Percentiles rank a stretch among this genome's conserved stretches.
Conservation (phyloP, 78 protist genomes). For the Corallochytrium limacisporum region DNA sequence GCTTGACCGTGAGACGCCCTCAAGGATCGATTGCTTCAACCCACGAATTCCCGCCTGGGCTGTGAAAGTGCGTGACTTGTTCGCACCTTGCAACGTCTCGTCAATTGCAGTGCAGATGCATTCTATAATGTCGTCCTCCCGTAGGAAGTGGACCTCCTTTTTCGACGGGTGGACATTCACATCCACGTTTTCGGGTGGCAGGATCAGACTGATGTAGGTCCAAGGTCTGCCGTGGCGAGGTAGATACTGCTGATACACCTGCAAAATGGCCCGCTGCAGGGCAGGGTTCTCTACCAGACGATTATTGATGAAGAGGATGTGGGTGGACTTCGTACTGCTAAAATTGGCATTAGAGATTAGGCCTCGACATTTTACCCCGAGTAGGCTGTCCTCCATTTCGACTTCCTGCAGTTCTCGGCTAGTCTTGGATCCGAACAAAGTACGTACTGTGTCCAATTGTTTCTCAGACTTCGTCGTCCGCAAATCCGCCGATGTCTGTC, state of each 20-base stretch:
- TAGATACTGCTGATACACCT: conserved; percentile 46
- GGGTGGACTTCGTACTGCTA: conserved; percentile 19
- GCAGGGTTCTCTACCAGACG: conserved; percentile 72
- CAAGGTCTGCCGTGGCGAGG: conserved; percentile 66
- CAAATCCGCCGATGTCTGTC: neutral
- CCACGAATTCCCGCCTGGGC: neutral
- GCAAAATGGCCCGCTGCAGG: conserved; percentile 42
- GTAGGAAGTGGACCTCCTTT: conserved; percentile 55
- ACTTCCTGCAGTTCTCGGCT: neutral
- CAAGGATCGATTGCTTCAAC: neutral
- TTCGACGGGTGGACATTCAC: conserved; percentile 98
- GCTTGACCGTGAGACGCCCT: neutral
- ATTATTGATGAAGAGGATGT: conserved; percentile 75
- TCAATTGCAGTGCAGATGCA: neutral
- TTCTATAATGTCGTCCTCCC: conserved; percentile 34
- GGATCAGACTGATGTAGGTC: conserved; percentile 44
- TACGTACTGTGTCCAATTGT: neutral
- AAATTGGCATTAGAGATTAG: conserved; percentile 55
- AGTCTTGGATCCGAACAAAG: too few species aligned
- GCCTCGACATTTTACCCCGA: conserved; percentile 29
- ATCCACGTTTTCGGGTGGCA: conserved; percentile 68
- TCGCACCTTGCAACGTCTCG: neutral
- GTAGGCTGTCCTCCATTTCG: neutral
- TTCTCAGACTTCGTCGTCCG: neutral
- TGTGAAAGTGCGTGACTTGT: neutral